Evolutionary conservation across 2,329 filamentous ascomycete genomes (phyloP).

Genomic region (Penicillium sp.): DNA sequence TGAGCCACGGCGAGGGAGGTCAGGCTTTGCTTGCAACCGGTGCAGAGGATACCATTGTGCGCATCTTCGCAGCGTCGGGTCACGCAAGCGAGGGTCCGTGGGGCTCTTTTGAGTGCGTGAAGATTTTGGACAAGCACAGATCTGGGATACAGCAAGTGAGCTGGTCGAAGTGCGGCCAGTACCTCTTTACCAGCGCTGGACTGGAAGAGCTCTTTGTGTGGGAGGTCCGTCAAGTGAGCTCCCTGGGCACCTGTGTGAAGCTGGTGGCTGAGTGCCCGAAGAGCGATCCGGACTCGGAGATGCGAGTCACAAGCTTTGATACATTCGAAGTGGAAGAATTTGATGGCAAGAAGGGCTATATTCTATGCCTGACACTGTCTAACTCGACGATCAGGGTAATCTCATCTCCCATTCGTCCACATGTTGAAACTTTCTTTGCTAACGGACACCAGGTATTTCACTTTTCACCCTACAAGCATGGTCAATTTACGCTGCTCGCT

Average conservation of each 20-base stretch:
- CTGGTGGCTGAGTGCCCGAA: constrained; percentile 44
- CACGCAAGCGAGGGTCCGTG: constrained; percentile 11
- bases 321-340: constrained; percentile 34
- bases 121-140: constrained; percentile 68
- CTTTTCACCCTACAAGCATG: constrained; percentile 25
- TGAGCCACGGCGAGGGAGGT: constrained; percentile 17
- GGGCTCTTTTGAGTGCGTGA: constrained; percentile 46
- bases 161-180: constrained; percentile 62
- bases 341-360: constrained; percentile 36
- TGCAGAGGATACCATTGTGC: constrained; percentile 67
- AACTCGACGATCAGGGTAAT: constrained; percentile 68
- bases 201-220: constrained; percentile 87
- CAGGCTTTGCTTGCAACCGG: constrained; percentile 56
- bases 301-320: constrained; percentile 78
- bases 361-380: constrained; percentile 70
- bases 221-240: constrained; percentile 55
- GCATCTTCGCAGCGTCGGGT: constrained; percentile 50
- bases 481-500: constrained; percentile 42
- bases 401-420: not conserved
- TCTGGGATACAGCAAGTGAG: constrained; percentile 75
- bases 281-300: constrained; percentile 52
- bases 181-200: constrained; percentile 80
- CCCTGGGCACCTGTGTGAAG: constrained; percentile 49
- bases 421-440: constrained; percentile 2
- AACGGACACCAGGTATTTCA: constrained; percentile 40